phyloP scores from a whole-genome alignment of 257 asterid species.

The Rehmannia glutinosa region DNA sequence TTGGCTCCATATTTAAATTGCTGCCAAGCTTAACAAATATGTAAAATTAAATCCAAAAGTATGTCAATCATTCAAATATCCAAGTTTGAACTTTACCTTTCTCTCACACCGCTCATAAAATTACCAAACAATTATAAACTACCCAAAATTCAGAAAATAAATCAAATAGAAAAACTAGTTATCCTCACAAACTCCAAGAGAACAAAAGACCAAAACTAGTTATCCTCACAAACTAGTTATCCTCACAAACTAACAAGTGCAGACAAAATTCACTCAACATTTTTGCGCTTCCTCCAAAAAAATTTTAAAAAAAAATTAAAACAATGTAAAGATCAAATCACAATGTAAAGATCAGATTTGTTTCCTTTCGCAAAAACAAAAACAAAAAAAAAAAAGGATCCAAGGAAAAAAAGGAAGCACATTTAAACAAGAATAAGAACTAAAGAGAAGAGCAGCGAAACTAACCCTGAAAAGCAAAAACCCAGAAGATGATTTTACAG shows the following conservation, averaged over 20 bases:
- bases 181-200: slow-evolving; percentile 9
- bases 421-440: not conserved
- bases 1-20: not conserved
- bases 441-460: slow-evolving; percentile 7
- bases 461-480: slow-evolving; percentile 41
- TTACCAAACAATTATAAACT: not conserved
- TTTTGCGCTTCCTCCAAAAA: no score
- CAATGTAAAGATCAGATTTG: slow-evolving; percentile 12
- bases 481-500: slow-evolving; percentile 29
- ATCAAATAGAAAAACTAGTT: slow-evolving; percentile 11
- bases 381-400: not conserved
- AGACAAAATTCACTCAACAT: not conserved
- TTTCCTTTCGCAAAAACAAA: not conserved
- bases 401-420: not conserved
- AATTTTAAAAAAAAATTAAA: not conserved
- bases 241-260: slow-evolving; percentile 11
- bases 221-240: no score
- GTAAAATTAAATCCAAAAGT: not conserved
- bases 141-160: slow-evolving; percentile 6
- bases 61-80: slow-evolving; percentile 2
- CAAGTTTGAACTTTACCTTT: not conserved
- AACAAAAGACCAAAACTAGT: not conserved
- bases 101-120: slow-evolving; percentile 11
- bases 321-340: not conserved
- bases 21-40: not conserved